Percentiles rank a stretch among this genome's conserved stretches.
phyloP scores from a whole-genome alignment of 805 yeast species.

The Clavispora carvajalis region DNA sequence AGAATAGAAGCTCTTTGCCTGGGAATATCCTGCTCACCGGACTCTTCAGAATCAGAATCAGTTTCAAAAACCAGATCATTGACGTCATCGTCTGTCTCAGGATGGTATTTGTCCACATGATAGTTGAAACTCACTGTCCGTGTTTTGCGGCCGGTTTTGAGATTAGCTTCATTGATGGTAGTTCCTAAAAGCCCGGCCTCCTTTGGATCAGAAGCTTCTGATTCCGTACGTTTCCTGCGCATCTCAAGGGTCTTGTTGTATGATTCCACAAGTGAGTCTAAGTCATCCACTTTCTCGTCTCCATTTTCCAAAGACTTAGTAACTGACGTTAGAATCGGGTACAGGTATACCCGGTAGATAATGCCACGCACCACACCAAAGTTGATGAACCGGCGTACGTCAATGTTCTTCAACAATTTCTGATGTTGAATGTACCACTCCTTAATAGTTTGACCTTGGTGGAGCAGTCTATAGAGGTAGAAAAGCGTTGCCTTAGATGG shows the following conservation, averaged over 20 bases:
- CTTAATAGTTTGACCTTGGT: conserved; percentile 69
- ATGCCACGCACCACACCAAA: conserved; percentile 83
- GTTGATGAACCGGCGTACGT: conserved; percentile 75
- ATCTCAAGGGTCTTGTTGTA: conserved; percentile 7
- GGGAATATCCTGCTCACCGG: not conserved
- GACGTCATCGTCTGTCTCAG: not conserved
- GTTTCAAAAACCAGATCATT: conserved; percentile 13
- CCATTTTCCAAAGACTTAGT: conserved; percentile 31
- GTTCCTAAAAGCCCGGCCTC: conserved; percentile 9
- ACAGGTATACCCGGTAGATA: conserved; percentile 74
- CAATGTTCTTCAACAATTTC: conserved; percentile 57
- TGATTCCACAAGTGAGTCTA: conserved; percentile 8
- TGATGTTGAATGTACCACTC: conserved; percentile 78
- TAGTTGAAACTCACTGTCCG: conserved; percentile 34
- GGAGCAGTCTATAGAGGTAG: conserved; percentile 68
- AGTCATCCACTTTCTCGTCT: conserved; percentile 5
- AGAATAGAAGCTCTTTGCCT: not conserved
- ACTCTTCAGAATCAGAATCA: conserved; percentile 10
- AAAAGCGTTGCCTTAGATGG: conserved; percentile 68
- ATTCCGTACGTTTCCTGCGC: not conserved
- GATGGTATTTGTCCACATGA: conserved; percentile 10
- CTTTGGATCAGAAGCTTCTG: not conserved
- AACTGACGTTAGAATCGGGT: conserved; percentile 53
- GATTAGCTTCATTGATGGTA: conserved; percentile 12
- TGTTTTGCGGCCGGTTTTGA: conserved; percentile 17